Evolutionary conservation across 495 filamentous ascomycete genomes (phyloP), one percentile per base, ranked within the genome.

Genomic region (Diplogelasinospora grovesii): DNA sequence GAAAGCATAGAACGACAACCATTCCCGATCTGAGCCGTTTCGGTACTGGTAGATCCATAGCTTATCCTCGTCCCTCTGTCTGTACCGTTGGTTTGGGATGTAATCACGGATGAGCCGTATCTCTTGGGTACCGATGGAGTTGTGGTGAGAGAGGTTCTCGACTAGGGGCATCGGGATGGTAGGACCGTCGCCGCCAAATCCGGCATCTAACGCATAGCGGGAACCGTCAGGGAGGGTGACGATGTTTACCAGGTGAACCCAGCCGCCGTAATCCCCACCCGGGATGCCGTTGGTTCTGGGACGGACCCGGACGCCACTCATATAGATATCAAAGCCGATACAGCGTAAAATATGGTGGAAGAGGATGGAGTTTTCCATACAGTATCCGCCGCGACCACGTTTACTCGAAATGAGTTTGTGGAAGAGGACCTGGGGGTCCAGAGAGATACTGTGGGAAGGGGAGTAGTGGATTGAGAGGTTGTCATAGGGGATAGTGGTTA

Each of bases 1-100:
- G 53, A 86, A 85, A 31, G 64, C 65, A 45, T 84, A 85, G 36
- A 70, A 70, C 0, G 67, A 57, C 31, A 69, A 61, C 75, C 80
- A 87, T 22, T 62, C 57, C 32, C 54, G 49, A 1, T 59, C 56
- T 0, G 50, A 26, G 7, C 57, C 46, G 42, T 75, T 70, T 0
- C 74, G 66, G 51, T 74, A 73, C 61, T 85, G 71, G 41, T 78
- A 83, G 23, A 83, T 67, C 81, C 80, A 85, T 19, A 75, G 50
- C 39, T 69, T 68, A 19, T 71, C 64, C 33, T 52, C 56, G 3
- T 30, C 57, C 45, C 22, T 54, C 4, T 41, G 46, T 29, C 38
- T 57, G 50, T 64, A 58, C 8, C 49, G 58, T 51, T 75, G 69
- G 18, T 65, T 57, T 0, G 60, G 54, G 16, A 82, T 70, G 26